A percentile compares a stretch with the other conserved stretches of the same genome.
Evolutionary conservation across 2,329 filamentous ascomycete genomes (phyloP).

Genomic region (Exophiala alcalophila): DNA sequence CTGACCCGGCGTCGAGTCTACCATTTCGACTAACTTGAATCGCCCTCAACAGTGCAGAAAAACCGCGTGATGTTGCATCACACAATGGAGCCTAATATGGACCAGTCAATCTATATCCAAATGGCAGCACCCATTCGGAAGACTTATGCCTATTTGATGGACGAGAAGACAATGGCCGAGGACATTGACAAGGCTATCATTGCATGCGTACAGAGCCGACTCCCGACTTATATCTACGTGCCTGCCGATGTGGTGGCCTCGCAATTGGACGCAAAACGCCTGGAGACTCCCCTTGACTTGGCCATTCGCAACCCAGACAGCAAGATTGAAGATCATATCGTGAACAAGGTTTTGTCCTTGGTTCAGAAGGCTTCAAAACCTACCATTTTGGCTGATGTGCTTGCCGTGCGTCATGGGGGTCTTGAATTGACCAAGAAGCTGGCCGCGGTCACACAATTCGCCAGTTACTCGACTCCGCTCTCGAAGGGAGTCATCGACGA

Average conservation of each 20-base stretch:
- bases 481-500: slow-evolving; percentile 25
- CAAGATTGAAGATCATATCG: slow-evolving; percentile 58
- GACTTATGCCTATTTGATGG: slow-evolving; percentile 29
- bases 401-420: slow-evolving; percentile 19
- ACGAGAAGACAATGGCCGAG: slow-evolving; percentile 28
- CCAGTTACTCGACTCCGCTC: slow-evolving; percentile 23
- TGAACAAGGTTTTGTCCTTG: slow-evolving; percentile 40
- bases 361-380: slow-evolving; percentile 20
- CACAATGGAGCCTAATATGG: slow-evolving; percentile 32
- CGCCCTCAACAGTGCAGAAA: slow-evolving; percentile 47
- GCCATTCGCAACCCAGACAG: slow-evolving; percentile 15
- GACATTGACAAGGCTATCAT: slow-evolving; percentile 31
- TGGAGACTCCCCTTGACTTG: slow-evolving; percentile 67
- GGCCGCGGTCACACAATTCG: slow-evolving; percentile 18
- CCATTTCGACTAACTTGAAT: no score
- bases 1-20: no score
- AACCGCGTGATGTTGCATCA: slow-evolving; percentile 41
- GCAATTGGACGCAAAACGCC: slow-evolving; percentile 38
- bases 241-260: slow-evolving; percentile 28
- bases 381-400: slow-evolving; percentile 20
- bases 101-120: slow-evolving; percentile 28
- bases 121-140: slow-evolving; percentile 27
- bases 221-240: slow-evolving; percentile 31
- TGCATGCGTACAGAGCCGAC: slow-evolving; percentile 25
- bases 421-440: slow-evolving; percentile 19